These are phyloP conservation scores for Plasmodium ovale DNA, from an alignment of 169 alveolate species.

Conservation along the genomic window DNA sequence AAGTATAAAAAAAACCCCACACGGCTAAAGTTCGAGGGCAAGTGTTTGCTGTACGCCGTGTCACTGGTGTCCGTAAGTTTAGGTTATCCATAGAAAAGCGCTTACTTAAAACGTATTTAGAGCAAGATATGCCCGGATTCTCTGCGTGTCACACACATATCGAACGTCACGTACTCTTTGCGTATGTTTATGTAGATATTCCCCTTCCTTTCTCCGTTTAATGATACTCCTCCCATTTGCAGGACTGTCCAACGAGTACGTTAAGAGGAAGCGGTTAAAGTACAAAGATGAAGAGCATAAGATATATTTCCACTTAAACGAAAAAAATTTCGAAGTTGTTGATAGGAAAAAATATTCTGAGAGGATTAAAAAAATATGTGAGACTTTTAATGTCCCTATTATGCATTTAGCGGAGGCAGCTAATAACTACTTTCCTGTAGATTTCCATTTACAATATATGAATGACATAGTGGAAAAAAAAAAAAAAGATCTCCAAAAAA, in stretches of 20 bases:
- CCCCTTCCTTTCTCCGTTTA: background rate
- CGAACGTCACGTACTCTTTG: background rate
- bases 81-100: slow-evolving; percentile 14
- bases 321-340: slow-evolving; percentile 40
- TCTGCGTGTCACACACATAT: background rate
- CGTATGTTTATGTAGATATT: background rate
- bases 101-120: no score
- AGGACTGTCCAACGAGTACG: slow-evolving; percentile 67
- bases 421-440: slow-evolving; percentile 55
- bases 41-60: slow-evolving; percentile 42
- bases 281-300: slow-evolving; percentile 16
- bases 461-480: slow-evolving; percentile 33
- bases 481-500: slow-evolving; percentile 12
- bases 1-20: slow-evolving; percentile 30
- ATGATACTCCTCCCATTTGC: background rate
- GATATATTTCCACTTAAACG: slow-evolving; percentile 40
- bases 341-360: slow-evolving; percentile 13
- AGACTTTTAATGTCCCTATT: slow-evolving; percentile 33
- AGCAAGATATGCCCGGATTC: no score
- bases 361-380: slow-evolving; percentile 25
- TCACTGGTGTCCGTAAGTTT: slow-evolving; percentile 53
- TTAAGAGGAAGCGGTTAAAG: slow-evolving; percentile 12
- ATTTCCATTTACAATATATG: slow-evolving; percentile 59
- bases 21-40: slow-evolving; percentile 59
- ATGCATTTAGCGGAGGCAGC: slow-evolving; percentile 6